phyloP scores from a whole-genome alignment of 1,284 basidiomycete species.

The Cystobasidium slooffiae region DNA sequence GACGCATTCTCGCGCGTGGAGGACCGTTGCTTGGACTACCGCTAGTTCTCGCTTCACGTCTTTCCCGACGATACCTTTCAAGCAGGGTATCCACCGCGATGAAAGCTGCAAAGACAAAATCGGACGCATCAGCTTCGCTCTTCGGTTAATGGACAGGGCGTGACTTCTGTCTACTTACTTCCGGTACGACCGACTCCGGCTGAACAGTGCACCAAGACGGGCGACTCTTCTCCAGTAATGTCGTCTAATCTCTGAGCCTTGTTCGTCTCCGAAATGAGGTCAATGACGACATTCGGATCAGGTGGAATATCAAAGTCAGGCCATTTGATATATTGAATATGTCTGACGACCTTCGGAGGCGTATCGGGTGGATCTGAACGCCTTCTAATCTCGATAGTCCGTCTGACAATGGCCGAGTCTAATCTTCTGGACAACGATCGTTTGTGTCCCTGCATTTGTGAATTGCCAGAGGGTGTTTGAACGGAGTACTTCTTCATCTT shows the following conservation, averaged over 20 bases:
- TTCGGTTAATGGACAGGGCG: background rate
- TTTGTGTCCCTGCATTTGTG: conserved; percentile 21
- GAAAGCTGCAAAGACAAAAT: conserved; percentile 30
- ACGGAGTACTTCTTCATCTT: background rate
- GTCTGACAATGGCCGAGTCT: conserved; percentile 46
- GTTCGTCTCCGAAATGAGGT: conserved; percentile 68
- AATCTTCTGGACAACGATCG: conserved; percentile 9
- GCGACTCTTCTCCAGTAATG: conserved; percentile 60
- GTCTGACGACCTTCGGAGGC: conserved; percentile 57
- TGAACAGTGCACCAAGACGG: conserved; percentile 77
- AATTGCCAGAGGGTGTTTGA: conserved; percentile 15
- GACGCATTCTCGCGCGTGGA: background rate
- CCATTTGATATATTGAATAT: conserved; percentile 89
- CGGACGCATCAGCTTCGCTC: background rate
- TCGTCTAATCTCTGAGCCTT: conserved; percentile 62
- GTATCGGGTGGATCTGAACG: conserved; percentile 27
- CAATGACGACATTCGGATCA: conserved; percentile 72
- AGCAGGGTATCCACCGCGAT: conserved; percentile 41
- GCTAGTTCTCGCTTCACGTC: conserved; percentile 11
- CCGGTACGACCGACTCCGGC: conserved; percentile 91
- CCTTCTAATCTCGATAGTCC: conserved; percentile 48
- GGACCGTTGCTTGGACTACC: conserved; percentile 8
- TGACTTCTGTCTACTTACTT: conserved; percentile 23
- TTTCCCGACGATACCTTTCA: conserved; percentile 31
- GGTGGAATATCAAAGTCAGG: conserved; percentile 92